Evolutionary conservation across 306 rosid species (phyloP).

Genomic region (Vigna mungo): DNA sequence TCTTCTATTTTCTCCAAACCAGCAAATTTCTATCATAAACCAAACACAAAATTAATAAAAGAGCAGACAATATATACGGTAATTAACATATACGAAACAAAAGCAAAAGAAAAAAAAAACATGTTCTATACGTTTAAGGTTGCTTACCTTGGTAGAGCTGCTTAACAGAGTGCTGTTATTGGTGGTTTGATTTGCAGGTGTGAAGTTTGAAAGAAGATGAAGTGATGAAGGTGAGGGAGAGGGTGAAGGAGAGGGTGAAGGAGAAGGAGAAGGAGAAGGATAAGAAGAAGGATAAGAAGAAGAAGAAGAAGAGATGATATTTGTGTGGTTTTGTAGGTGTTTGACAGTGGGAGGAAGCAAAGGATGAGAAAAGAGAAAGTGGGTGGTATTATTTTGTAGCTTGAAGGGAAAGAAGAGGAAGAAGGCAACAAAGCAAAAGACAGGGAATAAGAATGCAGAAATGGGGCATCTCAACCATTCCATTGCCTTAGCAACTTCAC

Average conservation of each 20-base stretch:
- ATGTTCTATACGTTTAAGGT: neutral
- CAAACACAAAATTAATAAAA: neutral
- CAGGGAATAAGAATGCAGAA: neutral
- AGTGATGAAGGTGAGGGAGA: neutral
- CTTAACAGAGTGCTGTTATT: neutral
- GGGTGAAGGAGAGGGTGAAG: neutral
- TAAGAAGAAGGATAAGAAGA: neutral
- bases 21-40: neutral
- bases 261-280: neutral
- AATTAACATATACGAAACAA: neutral
- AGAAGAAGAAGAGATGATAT: neutral
- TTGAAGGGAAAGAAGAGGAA: neutral
- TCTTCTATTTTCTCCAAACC: slow-evolving; percentile 41
- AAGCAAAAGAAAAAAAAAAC: neutral
- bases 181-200: neutral
- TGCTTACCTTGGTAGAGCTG: neutral
- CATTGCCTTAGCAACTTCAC: neutral
- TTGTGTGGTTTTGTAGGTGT: neutral
- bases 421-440: neutral
- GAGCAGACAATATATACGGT: neutral
- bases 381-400: neutral
- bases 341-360: neutral
- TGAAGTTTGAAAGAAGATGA: neutral
- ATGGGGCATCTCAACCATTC: neutral
- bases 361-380: neutral